Evolutionary conservation across 2,329 filamentous ascomycete species (phyloP).

Genomic region (Fonsecaea pedrosoi): DNA sequence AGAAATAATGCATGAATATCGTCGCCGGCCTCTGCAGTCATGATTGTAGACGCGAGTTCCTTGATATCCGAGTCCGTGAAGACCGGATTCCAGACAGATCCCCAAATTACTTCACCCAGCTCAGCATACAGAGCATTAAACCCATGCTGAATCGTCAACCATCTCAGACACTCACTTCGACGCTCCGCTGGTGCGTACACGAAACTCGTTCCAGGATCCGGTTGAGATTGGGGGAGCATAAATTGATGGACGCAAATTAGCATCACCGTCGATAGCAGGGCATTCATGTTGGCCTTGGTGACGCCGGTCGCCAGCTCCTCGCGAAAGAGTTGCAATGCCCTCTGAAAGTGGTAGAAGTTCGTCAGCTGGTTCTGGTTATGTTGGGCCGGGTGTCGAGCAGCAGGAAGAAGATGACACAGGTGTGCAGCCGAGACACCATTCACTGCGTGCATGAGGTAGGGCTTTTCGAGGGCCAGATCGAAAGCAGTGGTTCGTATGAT

Average conservation of each 20-base stretch:
- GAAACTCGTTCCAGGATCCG: conserved; percentile 24
- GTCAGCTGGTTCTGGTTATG: conserved; percentile 39
- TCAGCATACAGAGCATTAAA: conserved; percentile 14
- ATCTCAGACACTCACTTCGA: conserved; percentile 16
- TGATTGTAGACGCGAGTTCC: neutral
- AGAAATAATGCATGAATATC: conserved; percentile 23
- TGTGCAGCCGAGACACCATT: conserved; percentile 45
- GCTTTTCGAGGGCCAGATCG: conserved; percentile 40
- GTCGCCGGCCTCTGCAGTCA: conserved; percentile 8
- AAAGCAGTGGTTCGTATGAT: conserved; percentile 17
- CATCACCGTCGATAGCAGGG: conserved; percentile 48
- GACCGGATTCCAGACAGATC: conserved; percentile 28
- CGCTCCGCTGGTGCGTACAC: conserved; percentile 18
- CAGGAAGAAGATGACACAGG: conserved; percentile 42
- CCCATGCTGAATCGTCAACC: conserved; percentile 24
- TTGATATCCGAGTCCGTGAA: conserved; percentile 22
- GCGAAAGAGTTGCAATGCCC: conserved; percentile 47
- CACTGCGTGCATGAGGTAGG: conserved; percentile 49
- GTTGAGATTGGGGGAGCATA: conserved; percentile 18
- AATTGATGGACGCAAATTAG: conserved; percentile 48
- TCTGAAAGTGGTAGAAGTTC: conserved; percentile 48
- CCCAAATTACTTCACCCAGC: conserved; percentile 19
- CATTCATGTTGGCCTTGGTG: conserved; percentile 47
- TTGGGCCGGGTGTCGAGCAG: conserved; percentile 40
- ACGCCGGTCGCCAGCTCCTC: conserved; percentile 42